Percentiles rank a stretch among this genome's conserved stretches.
Conservation (phyloP, 2,329 filamentous ascomycete genomes). For the Calonectria naviculata region DNA sequence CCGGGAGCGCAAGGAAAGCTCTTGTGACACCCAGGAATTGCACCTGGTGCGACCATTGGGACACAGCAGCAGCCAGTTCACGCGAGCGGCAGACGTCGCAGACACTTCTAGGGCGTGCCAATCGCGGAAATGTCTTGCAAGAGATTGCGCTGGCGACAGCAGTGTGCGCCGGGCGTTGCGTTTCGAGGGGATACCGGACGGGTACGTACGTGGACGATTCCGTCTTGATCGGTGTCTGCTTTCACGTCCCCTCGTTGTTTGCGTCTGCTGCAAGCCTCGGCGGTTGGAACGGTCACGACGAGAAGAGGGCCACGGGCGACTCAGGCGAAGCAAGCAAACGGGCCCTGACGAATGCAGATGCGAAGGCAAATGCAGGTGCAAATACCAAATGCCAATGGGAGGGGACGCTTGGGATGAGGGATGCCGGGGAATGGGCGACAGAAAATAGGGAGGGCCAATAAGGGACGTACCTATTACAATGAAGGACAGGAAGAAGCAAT, state of each 20-base stretch:
- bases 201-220: background rate
- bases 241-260: background rate
- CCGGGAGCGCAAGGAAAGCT: slow-evolving; percentile 34
- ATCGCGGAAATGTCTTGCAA: slow-evolving; percentile 20
- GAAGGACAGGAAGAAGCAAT: slow-evolving; percentile 21
- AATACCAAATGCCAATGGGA: slow-evolving; percentile 2
- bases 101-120: slow-evolving; percentile 24
- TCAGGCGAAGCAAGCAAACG: slow-evolving; percentile 8
- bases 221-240: background rate
- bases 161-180: background rate
- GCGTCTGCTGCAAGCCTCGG: background rate
- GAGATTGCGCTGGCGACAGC: slow-evolving; percentile 6
- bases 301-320: background rate
- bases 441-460: slow-evolving; percentile 31
- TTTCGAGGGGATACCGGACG: slow-evolving; percentile 2
- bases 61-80: slow-evolving; percentile 30
- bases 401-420: slow-evolving; percentile 1
- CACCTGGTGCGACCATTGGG: slow-evolving; percentile 30
- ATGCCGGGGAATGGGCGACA: slow-evolving; percentile 17
- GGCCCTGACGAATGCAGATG: slow-evolving; percentile 18
- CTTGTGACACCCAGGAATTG: slow-evolving; percentile 36
- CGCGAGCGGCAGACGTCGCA: slow-evolving; percentile 34
- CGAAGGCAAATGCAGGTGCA: slow-evolving; percentile 20
- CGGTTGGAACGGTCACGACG: slow-evolving; percentile 4
- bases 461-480: slow-evolving; percentile 32